Conservation (phyloP, 352 stramenopile genomes). For the Discostella stelligera region DNA sequence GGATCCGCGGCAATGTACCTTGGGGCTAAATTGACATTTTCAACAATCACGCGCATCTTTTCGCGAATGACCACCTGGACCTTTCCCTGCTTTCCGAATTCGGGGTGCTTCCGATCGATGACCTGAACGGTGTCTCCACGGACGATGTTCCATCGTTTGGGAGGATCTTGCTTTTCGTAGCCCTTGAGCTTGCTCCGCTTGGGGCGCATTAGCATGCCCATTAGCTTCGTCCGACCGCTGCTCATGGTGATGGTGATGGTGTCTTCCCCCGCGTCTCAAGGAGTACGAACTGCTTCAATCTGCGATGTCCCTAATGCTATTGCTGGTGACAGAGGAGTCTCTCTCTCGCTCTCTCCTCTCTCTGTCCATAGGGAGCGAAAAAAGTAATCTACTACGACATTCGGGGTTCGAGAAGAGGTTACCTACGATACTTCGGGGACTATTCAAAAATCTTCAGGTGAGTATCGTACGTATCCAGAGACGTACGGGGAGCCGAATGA, state of each 20-base stretch:
- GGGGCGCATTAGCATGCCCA: constrained; percentile 45
- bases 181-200: constrained; percentile 39
- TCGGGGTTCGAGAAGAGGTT: no score
- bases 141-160: constrained; percentile 74
- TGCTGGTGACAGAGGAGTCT: no score
- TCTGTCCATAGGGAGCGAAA: no score
- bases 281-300: no score
- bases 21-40: constrained; percentile 76
- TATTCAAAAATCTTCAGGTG: no score
- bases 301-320: no score
- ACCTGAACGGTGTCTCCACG: constrained; percentile 82
- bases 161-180: constrained; percentile 31
- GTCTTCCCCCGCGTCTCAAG: no score
- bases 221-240: constrained; percentile 44
- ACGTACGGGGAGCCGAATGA: no score
- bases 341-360: no score
- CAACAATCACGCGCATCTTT: constrained; percentile 73
- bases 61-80: constrained; percentile 69
- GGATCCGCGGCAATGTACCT: constrained; percentile 68
- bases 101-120: constrained; percentile 71
- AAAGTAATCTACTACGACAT: no score
- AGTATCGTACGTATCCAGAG: no score
- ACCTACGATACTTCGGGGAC: no score
- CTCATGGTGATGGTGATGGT: constrained; percentile 28
- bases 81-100: constrained; percentile 78